These are phyloP conservation scores for Apostasia ramifera DNA, from an alignment of 106 monocot species.

Conservation along the genomic window DNA sequence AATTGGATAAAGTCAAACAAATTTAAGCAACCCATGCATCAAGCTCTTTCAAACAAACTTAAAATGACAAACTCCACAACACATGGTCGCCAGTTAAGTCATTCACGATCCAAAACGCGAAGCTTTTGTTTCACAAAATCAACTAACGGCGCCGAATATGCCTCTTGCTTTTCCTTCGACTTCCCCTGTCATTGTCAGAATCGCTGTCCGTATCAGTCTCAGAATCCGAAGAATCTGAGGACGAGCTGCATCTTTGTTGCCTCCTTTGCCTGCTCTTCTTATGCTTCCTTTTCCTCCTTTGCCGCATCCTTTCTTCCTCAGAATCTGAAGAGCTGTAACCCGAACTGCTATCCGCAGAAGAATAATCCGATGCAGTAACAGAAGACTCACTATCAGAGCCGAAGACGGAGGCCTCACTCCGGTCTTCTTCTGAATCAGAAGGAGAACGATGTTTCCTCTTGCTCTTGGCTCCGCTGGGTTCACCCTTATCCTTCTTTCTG, in stretches of 20 bases:
- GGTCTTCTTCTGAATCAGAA: slow-evolving; percentile 44
- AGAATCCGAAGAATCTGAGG: slow-evolving; percentile 57
- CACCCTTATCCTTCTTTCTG: slow-evolving; percentile 21
- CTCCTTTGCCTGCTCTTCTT: slow-evolving; percentile 41
- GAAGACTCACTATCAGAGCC: slow-evolving; percentile 61
- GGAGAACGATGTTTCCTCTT: slow-evolving; percentile 60
- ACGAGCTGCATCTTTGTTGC: slow-evolving; percentile 25
- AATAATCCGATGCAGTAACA: slow-evolving; percentile 43
- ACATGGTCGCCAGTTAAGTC: no score
- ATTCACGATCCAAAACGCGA: no score
- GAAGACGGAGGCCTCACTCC: slow-evolving; percentile 65
- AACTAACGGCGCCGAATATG: slow-evolving; percentile 34
- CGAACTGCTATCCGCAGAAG: slow-evolving; percentile 58
- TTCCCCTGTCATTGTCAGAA: slow-evolving; percentile 42
- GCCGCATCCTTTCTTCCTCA: slow-evolving; percentile 35
- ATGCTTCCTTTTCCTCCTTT: slow-evolving; percentile 54
- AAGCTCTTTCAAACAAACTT: no score
- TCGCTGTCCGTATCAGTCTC: slow-evolving; percentile 60
- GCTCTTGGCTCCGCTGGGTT: slow-evolving; percentile 37
- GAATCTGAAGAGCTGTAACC: slow-evolving; percentile 72
- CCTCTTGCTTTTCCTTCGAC: slow-evolving; percentile 56
- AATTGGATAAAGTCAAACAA: no score
- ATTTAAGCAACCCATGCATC: no score
- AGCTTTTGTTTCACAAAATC: no score
- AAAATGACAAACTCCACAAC: no score